These are phyloP conservation scores for Neurospora sp. DNA, from an alignment of 495 filamentous ascomycete genomes.

Conservation along the genomic window DNA sequence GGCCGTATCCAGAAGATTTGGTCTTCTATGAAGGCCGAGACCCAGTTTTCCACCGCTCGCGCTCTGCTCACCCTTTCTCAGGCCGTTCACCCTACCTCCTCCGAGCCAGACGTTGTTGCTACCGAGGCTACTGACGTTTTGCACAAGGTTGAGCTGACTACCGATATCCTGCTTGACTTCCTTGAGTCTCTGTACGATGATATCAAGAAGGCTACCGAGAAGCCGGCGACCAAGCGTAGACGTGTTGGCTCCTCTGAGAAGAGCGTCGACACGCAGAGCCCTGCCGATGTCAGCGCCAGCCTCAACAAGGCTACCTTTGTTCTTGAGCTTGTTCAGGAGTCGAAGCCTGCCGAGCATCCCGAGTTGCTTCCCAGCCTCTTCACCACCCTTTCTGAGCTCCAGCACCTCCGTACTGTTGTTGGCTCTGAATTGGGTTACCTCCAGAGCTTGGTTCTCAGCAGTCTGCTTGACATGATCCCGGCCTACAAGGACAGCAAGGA, in stretches of 20 bases:
- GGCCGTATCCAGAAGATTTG: constrained; percentile 57
- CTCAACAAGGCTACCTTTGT: constrained; percentile 73
- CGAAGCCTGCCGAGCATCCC: constrained; percentile 57
- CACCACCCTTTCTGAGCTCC: constrained; percentile 69
- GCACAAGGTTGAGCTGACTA: constrained; percentile 54
- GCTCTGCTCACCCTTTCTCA: constrained; percentile 43
- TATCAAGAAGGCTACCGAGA: constrained; percentile 48
- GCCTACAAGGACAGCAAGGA: constrained; percentile 50
- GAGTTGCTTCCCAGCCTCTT: constrained; percentile 70
- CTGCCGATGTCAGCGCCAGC: constrained; percentile 44
- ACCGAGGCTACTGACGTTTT: constrained; percentile 56
- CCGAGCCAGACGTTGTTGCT: constrained; percentile 24
- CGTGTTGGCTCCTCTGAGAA: constrained; percentile 59
- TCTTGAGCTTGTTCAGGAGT: constrained; percentile 75
- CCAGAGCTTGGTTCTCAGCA: constrained; percentile 65
- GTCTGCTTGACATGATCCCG: constrained; percentile 69
- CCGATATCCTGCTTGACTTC: constrained; percentile 56
- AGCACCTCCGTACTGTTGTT: constrained; percentile 61
- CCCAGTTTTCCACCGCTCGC: constrained; percentile 46
- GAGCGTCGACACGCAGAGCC: constrained; percentile 24
- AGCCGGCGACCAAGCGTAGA: constrained; percentile 62
- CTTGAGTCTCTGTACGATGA: constrained; percentile 58
- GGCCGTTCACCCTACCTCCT: constrained; percentile 7
- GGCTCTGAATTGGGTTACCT: constrained; percentile 76
- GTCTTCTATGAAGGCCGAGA: constrained; percentile 55